Conservation (phyloP, 139 green algal genomes). For the Diplosphaera chodatii region DNA sequence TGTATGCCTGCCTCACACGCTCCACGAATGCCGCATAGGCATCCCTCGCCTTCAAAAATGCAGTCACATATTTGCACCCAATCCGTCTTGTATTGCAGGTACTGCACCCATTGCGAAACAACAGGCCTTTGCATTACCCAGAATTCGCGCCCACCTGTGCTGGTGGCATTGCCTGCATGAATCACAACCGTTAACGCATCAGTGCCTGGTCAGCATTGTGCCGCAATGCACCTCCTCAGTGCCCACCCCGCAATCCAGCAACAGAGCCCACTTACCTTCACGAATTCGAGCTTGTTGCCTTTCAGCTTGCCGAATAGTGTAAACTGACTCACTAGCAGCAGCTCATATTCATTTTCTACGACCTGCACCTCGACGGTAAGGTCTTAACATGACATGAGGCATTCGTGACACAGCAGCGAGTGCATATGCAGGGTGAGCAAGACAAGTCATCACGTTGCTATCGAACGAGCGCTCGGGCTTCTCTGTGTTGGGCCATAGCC, state of each 20-base stretch:
- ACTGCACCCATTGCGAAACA: no score
- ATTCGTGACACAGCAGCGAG: no score
- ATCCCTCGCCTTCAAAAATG: slow-evolving; percentile 37
- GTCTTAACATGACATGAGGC: no score
- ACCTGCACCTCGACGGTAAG: slow-evolving; percentile 11
- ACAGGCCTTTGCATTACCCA: no score
- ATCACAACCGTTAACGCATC: no score
- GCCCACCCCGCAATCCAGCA: no score
- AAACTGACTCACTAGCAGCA: slow-evolving; percentile 73
- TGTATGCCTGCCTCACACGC: slow-evolving; percentile 31
- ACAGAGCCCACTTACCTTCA: not conserved
- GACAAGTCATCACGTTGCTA: slow-evolving; percentile 22
- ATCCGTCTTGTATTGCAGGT: no score
- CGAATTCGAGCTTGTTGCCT: slow-evolving; percentile 71
- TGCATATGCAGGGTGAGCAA: no score
- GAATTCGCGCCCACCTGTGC: slow-evolving; percentile 20
- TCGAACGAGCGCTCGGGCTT: slow-evolving; percentile 48
- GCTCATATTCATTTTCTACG: slow-evolving; percentile 26
- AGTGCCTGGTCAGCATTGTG: no score
- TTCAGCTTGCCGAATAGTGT: slow-evolving; percentile 64
- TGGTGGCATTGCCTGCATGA: slow-evolving; percentile 59
- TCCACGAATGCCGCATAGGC: slow-evolving; percentile 56
- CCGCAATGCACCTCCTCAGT: no score
- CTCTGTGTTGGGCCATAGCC: slow-evolving; percentile 40
- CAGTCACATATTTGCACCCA: no score